Conservation (phyloP, 768 basidiomycete genomes). For the Tulasnella sp. region DNA sequence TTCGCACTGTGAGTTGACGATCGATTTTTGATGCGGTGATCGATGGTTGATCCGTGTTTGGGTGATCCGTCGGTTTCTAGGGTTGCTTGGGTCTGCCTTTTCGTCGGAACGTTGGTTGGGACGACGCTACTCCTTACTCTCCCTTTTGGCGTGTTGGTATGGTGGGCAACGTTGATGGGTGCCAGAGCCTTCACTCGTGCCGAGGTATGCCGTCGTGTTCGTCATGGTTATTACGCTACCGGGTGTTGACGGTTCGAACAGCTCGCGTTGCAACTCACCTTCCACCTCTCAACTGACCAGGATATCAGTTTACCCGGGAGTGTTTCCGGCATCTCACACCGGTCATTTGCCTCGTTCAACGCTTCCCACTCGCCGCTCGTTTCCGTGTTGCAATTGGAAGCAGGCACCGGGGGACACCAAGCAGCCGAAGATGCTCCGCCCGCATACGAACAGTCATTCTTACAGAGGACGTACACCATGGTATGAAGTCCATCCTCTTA, state of each 20-base stretch:
- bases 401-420: background rate
- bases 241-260: background rate
- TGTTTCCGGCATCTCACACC: conserved; percentile 7
- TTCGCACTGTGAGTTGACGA: conserved; percentile 39
- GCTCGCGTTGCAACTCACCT: conserved; percentile 10
- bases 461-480: conserved; percentile 73
- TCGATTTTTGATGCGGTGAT: background rate
- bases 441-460: conserved; percentile 55
- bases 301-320: background rate
- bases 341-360: background rate
- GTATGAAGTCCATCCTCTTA: conserved; percentile 29
- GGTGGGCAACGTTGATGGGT: conserved; percentile 39
- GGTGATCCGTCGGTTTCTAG: background rate
- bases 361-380: conserved; percentile 4
- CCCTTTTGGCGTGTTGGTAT: conserved; percentile 44
- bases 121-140: conserved; percentile 70
- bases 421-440: conserved; percentile 22
- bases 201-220: conserved; percentile 36
- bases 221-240: background rate
- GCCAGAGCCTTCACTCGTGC: conserved; percentile 58
- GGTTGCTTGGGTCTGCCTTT: conserved; percentile 64
- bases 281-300: conserved; percentile 7
- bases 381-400: background rate
- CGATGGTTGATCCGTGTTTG: background rate
- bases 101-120: conserved; percentile 72